Percentiles rank a stretch among this genome's conserved stretches.
Evolutionary conservation across 2,329 filamentous ascomycete genomes (phyloP).

Genomic region (Corniculantispora saksenae): DNA sequence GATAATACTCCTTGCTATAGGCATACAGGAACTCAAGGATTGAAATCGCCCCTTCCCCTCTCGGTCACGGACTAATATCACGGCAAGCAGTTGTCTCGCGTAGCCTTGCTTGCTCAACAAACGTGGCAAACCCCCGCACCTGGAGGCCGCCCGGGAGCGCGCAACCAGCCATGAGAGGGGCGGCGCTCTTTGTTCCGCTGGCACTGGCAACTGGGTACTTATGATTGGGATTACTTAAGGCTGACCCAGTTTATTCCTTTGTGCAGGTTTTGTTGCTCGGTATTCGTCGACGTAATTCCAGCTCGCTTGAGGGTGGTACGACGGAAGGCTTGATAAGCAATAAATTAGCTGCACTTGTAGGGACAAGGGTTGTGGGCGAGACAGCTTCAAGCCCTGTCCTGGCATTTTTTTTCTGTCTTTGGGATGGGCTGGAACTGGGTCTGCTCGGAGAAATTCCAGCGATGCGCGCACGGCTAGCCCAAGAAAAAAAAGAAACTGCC

Average conservation of each 20-base stretch:
- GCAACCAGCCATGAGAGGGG: not conserved
- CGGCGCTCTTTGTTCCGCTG: not conserved
- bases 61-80: not conserved
- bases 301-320: not conserved
- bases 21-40: too few species aligned
- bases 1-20: too few species aligned
- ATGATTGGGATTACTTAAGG: not conserved
- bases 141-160: conserved; percentile 10
- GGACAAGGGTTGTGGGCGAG: not conserved
- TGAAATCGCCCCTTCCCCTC: too few species aligned
- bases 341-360: not conserved
- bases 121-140: conserved; percentile 10
- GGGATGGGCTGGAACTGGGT: too few species aligned
- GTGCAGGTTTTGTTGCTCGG: not conserved
- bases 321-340: not conserved
- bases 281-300: not conserved
- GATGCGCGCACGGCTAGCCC: too few species aligned
- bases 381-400: not conserved
- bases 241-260: not conserved
- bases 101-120: not conserved
- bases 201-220: not conserved
- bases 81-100: too few species aligned
- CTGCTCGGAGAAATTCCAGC: too few species aligned
- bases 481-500: too few species aligned
- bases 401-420: not conserved